Percentiles rank a stretch among this genome's conserved stretches.
Evolutionary conservation across 2,329 filamentous ascomycete genomes (phyloP).

Genomic region (Aspergillus pseudoviridinutans): DNA sequence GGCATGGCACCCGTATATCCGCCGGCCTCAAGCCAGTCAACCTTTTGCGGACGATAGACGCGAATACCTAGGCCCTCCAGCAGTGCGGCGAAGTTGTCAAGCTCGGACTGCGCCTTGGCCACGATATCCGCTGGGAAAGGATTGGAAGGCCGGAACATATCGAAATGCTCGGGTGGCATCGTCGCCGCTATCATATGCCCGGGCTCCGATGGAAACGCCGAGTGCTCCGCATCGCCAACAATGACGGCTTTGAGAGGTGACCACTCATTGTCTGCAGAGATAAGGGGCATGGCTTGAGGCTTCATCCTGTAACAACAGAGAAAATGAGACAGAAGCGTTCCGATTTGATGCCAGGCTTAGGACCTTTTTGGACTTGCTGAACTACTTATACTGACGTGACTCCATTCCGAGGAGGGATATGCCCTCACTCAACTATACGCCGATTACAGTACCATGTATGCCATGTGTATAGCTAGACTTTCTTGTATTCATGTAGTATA

Average conservation of each 20-base stretch:
- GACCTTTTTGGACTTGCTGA: no score
- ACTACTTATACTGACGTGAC: no score
- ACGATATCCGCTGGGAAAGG: slow-evolving; percentile 1
- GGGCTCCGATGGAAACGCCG: slow-evolving; percentile 3
- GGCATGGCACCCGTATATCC: slow-evolving; percentile 33
- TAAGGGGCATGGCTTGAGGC: background rate
- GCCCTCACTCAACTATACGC: no score
- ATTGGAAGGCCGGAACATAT: background rate
- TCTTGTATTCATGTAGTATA: no score
- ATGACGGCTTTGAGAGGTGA: slow-evolving; percentile 3
- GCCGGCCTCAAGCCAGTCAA: background rate
- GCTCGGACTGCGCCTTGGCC: slow-evolving; percentile 1
- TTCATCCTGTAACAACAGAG: no score
- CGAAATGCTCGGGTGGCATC: background rate
- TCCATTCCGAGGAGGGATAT: no score
- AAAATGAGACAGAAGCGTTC: no score
- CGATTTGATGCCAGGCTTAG: no score
- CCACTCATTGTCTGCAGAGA: slow-evolving; percentile 8
- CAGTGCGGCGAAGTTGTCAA: background rate
- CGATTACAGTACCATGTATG: no score
- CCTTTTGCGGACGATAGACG: background rate
- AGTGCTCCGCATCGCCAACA: slow-evolving; percentile 1
- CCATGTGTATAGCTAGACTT: no score
- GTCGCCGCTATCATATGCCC: background rate
- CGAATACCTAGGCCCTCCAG: background rate